These are phyloP conservation scores for Aureobasidium pullulans DNA, from an alignment of 2,329 filamentous ascomycete genomes.

Conservation along the genomic window DNA sequence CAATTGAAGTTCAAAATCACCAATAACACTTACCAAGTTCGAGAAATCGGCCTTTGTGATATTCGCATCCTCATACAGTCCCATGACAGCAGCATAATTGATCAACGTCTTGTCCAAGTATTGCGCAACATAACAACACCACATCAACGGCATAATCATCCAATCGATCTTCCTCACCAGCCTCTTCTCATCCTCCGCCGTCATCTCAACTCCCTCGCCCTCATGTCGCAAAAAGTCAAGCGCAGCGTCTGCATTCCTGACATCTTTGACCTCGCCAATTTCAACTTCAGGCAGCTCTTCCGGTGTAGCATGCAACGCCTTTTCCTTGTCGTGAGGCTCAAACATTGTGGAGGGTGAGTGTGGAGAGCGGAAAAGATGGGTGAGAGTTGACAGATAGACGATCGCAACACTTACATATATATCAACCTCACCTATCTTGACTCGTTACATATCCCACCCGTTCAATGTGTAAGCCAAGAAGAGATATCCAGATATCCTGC, in stretches of 20 bases:
- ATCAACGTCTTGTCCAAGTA: constrained; percentile 35
- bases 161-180: constrained; percentile 32
- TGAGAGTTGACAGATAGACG: background rate
- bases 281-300: constrained; percentile 1
- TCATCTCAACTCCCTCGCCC: constrained; percentile 19
- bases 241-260: constrained; percentile 25
- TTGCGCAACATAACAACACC: constrained; percentile 31
- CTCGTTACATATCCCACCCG: background rate
- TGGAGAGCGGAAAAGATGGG: background rate
- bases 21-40: constrained; percentile 18
- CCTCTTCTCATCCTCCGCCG: constrained; percentile 20
- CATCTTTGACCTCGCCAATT: constrained; percentile 22
- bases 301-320: background rate
- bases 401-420: background rate
- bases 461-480: background rate
- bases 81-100: constrained; percentile 38
- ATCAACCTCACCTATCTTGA: background rate
- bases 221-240: constrained; percentile 26
- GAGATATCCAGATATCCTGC: background rate
- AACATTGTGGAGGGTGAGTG: background rate
- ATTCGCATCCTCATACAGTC: constrained; percentile 30
- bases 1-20: constrained; percentile 16
- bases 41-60: constrained; percentile 31
- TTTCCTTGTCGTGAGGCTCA: constrained; percentile 9
- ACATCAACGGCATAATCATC: constrained; percentile 36